Percentiles rank a stretch among this genome's conserved stretches.
phyloP scores from a whole-genome alignment of 2,329 filamentous ascomycete genomes.

The Botrytis deweyae region DNA sequence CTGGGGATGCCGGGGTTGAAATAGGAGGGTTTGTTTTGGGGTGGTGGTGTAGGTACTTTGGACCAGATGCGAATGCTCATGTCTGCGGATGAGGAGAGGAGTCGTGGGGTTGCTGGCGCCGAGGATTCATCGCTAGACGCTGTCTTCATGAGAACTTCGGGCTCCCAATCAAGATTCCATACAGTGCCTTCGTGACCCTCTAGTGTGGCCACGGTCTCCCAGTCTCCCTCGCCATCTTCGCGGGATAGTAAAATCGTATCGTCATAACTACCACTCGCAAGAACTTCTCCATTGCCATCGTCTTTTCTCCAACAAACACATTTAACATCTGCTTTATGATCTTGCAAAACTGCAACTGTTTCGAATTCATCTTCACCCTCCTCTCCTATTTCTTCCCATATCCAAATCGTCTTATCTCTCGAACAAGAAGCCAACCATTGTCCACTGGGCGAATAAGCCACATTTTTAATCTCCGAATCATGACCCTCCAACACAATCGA shows the following conservation, averaged over 20 bases:
- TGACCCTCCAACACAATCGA: conserved; percentile 91
- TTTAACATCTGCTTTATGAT: conserved; percentile 95
- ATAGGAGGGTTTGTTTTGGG: conserved; percentile 36
- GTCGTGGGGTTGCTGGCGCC: conserved; percentile 52
- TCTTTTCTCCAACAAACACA: conserved; percentile 87
- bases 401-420: conserved; percentile 93
- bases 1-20: conserved; percentile 69
- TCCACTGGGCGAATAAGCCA: conserved; percentile 71
- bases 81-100: conserved; percentile 87
- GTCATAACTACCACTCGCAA: conserved; percentile 93
- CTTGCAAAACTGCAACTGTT: conserved; percentile 89
- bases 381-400: conserved; percentile 87
- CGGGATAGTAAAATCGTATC: conserved; percentile 81
- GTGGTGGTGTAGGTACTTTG: conserved; percentile 43
- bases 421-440: conserved; percentile 85
- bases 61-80: conserved; percentile 77
- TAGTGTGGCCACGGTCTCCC: conserved; percentile 83
- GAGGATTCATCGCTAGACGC: conserved; percentile 39
- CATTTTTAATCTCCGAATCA: conserved; percentile 86
- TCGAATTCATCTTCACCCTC: conserved; percentile 93
- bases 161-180: conserved; percentile 80
- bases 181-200: conserved; percentile 83
- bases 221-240: conserved; percentile 85
- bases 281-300: conserved; percentile 63
- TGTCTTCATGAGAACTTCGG: conserved; percentile 35